Conservation (phyloP, 768 basidiomycete genomes). For the Pisolithus marmoratus region DNA sequence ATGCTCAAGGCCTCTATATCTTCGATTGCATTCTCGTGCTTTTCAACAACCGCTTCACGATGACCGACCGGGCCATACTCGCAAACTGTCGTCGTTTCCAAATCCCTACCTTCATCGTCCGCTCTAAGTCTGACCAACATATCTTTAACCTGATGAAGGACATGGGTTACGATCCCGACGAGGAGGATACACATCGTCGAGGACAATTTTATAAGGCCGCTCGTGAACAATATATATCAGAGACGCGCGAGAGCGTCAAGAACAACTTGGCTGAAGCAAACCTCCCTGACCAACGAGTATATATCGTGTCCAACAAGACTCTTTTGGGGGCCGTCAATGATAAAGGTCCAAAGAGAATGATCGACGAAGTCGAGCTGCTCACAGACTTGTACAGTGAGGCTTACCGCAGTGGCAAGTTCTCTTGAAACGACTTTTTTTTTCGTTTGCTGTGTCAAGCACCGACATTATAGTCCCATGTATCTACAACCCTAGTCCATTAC, state of each 20-base stretch:
- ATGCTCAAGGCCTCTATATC: slow-evolving; percentile 30
- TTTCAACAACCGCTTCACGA: slow-evolving; percentile 29
- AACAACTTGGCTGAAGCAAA: slow-evolving; percentile 6
- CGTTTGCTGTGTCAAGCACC: too few species aligned
- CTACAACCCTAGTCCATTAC: too few species aligned
- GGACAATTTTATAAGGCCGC: slow-evolving; percentile 1
- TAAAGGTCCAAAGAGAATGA: slow-evolving; percentile 1
- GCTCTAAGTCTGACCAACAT: slow-evolving; percentile 5
- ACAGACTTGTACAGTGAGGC: slow-evolving; percentile 2
- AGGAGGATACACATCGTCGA: not conserved
- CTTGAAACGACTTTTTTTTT: too few species aligned
- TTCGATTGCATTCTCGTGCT: slow-evolving; percentile 32
- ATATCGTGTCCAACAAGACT: slow-evolving; percentile 10
- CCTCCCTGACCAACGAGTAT: slow-evolving; percentile 12
- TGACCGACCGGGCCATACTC: slow-evolving; percentile 30
- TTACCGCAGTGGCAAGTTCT: not conserved
- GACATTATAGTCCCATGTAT: too few species aligned
- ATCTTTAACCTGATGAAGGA: slow-evolving; percentile 21
- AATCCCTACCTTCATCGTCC: slow-evolving; percentile 31
- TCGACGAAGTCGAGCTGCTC: slow-evolving; percentile 8
- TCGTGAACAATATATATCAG: slow-evolving; percentile 6
- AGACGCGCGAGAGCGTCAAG: slow-evolving; percentile 10
- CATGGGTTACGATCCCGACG: slow-evolving; percentile 18
- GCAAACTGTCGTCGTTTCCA: slow-evolving; percentile 23
- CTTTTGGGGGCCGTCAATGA: slow-evolving; percentile 5